phyloP scores from a whole-genome alignment of 768 basidiomycete species.

The Trametes coccinea region DNA sequence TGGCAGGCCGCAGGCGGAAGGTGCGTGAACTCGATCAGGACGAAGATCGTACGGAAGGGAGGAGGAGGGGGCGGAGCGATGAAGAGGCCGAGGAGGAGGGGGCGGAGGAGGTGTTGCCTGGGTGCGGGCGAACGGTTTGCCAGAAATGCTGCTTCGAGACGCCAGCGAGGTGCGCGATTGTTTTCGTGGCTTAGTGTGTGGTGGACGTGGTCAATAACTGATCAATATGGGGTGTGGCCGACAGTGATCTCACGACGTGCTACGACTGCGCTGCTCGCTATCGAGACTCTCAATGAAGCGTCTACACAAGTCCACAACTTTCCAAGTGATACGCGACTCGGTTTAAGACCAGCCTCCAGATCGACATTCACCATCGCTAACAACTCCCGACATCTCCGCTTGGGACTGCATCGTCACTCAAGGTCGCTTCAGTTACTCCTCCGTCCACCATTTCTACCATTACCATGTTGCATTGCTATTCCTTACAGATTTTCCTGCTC shows the following conservation, averaged over 20 bases:
- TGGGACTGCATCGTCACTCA: too few relatives aligned
- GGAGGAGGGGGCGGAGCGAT: constrained; percentile 7
- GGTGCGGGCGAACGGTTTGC: constrained; percentile 40
- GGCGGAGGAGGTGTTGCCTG: constrained; percentile 25
- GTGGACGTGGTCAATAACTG: too few relatives aligned
- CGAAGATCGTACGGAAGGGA: neutral
- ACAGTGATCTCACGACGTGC: constrained; percentile 13
- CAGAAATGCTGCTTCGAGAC: constrained; percentile 39
- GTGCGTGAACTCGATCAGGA: constrained; percentile 24
- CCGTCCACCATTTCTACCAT: neutral
- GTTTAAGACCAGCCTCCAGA: too few relatives aligned
- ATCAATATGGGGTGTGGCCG: too few relatives aligned
- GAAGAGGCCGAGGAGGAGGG: constrained; percentile 3
- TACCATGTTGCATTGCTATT: neutral
- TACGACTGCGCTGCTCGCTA: constrained; percentile 4
- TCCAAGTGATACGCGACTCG: too few relatives aligned
- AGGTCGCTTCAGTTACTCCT: neutral
- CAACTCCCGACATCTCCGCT: too few relatives aligned
- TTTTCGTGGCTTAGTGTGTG: too few relatives aligned
- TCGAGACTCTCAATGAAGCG: neutral
- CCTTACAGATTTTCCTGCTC: neutral
- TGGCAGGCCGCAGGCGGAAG: constrained; percentile 33
- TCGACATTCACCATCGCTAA: too few relatives aligned
- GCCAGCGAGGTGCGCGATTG: constrained; percentile 33
- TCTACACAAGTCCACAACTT: neutral